Conservation (phyloP, 441 rosid species). For the Kokia cookei region DNA sequence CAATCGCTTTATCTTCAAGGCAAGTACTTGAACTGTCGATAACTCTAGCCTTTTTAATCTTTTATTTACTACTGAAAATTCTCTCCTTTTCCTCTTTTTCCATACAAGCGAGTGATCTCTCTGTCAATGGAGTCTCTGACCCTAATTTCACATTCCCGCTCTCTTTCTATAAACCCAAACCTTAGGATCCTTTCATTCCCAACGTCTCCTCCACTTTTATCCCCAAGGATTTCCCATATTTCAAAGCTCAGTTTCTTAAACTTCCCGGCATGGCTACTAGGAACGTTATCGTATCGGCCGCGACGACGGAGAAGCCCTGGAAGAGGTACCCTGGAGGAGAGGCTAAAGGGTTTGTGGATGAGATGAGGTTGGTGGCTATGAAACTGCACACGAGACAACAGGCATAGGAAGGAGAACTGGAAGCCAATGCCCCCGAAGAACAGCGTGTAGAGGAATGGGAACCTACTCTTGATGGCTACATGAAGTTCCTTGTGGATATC, state of each 20-base stretch:
- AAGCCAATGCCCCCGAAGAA: constrained; percentile 64
- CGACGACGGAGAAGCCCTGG: constrained; percentile 60
- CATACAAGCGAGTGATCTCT: background rate
- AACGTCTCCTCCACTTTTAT: constrained; percentile 25
- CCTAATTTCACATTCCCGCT: constrained; percentile 41
- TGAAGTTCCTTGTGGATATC: constrained; percentile 80
- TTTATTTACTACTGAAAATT: background rate
- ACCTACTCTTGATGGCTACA: constrained; percentile 76
- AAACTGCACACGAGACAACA: constrained; percentile 79
- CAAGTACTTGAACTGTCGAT: constrained; percentile 26
- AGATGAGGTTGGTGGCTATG: constrained; percentile 96
- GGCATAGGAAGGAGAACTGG: constrained; percentile 80
- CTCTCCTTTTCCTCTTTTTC: background rate
- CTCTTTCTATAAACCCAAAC: constrained; percentile 34
- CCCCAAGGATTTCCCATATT: constrained; percentile 15
- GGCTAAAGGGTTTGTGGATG: constrained; percentile 90
- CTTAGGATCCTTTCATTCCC: constrained; percentile 7
- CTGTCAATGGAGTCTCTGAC: constrained; percentile 59
- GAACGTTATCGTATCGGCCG: constrained; percentile 34
- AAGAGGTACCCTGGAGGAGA: constrained; percentile 67
- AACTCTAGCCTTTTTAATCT: constrained; percentile 4
- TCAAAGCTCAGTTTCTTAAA: background rate
- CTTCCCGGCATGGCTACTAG: constrained; percentile 33
- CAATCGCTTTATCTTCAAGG: constrained; percentile 40
- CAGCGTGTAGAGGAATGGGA: constrained; percentile 61